Percentiles rank a stretch among this genome's conserved stretches.
Evolutionary conservation across 2,329 filamentous ascomycete species (phyloP).

Genomic region (Chaetomiaceae sp.): DNA sequence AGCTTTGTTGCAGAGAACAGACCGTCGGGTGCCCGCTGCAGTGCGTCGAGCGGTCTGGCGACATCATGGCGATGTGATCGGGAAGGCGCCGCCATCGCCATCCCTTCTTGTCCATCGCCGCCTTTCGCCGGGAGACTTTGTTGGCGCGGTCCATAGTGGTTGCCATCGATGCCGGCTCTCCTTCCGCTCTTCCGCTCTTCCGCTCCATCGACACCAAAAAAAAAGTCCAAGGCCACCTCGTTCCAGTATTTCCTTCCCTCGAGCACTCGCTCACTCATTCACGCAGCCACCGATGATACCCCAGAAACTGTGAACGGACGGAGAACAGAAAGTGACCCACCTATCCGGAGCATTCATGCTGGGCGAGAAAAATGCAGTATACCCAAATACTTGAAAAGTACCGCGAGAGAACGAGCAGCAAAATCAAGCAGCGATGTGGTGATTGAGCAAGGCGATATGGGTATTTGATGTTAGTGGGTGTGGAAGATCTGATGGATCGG

Average conservation of each 20-base stretch:
- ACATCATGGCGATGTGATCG: neutral
- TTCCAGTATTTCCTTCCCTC: too few relatives aligned
- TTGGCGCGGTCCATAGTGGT: too few relatives aligned
- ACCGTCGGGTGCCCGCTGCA: neutral
- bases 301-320: neutral
- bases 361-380: neutral
- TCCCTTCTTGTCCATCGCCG: too few relatives aligned
- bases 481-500: neutral
- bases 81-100: too few relatives aligned
- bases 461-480: too few relatives aligned
- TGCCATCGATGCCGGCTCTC: too few relatives aligned
- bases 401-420: too few relatives aligned
- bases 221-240: too few relatives aligned
- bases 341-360: constrained; percentile 29
- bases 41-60: neutral
- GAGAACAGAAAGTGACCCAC: constrained; percentile 17
- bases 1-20: neutral
- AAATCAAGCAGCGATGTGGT: neutral
- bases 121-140: too few relatives aligned
- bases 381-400: neutral
- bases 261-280: neutral
- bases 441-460: neutral
- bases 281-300: neutral
- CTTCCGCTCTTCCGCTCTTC: too few relatives aligned
- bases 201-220: too few relatives aligned